Percentiles rank a stretch among this genome's conserved stretches.
phyloP scores from a whole-genome alignment of 305 asterid genomes.

The Rubia tinctorum region DNA sequence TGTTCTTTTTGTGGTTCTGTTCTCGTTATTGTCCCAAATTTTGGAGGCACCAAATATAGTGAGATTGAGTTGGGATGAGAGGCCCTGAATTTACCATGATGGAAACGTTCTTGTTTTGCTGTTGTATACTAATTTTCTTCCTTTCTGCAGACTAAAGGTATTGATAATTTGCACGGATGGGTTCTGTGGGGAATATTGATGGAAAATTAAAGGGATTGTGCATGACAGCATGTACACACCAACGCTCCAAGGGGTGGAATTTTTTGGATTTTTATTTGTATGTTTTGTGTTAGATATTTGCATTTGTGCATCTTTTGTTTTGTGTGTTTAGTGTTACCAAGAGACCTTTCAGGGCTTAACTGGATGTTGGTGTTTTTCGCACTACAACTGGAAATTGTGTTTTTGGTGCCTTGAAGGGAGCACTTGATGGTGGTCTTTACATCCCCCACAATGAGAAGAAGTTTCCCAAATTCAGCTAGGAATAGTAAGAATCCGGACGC shows the following conservation, averaged over 20 bases:
- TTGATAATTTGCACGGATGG: slow-evolving; percentile 51
- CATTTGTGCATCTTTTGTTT: slow-evolving; percentile 9
- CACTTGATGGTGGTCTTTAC: slow-evolving; percentile 87
- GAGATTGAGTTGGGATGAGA: too few relatives aligned
- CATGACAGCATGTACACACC: slow-evolving; percentile 36
- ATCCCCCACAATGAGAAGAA: slow-evolving; percentile 91
- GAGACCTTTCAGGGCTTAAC: slow-evolving; percentile 97
- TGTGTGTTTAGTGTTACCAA: slow-evolving; percentile 34
- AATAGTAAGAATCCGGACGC: slow-evolving; percentile 69
- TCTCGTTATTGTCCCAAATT: too few relatives aligned
- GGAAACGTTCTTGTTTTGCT: slow-evolving; percentile 28
- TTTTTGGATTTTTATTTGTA: slow-evolving; percentile 4
- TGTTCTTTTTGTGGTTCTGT: too few relatives aligned
- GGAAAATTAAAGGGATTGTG: slow-evolving; percentile 41
- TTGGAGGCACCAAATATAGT: too few relatives aligned
- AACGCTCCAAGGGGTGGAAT: slow-evolving; percentile 71
- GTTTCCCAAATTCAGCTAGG: slow-evolving; percentile 76
- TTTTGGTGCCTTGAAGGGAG: slow-evolving; percentile 94
- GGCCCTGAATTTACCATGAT: too few relatives aligned
- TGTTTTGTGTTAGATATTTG: slow-evolving; percentile 8
- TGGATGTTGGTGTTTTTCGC: slow-evolving; percentile 82
- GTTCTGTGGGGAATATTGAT: slow-evolving; percentile 51
- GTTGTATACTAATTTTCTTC: slow-evolving; percentile 16
- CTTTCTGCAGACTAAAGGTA: slow-evolving; percentile 8
- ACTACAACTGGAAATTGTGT: slow-evolving; percentile 95